A percentile compares a stretch with the other conserved stretches of the same genome.
phyloP scores from a whole-genome alignment of 202 grass and related monocot genomes.

The Carex arenaria region DNA sequence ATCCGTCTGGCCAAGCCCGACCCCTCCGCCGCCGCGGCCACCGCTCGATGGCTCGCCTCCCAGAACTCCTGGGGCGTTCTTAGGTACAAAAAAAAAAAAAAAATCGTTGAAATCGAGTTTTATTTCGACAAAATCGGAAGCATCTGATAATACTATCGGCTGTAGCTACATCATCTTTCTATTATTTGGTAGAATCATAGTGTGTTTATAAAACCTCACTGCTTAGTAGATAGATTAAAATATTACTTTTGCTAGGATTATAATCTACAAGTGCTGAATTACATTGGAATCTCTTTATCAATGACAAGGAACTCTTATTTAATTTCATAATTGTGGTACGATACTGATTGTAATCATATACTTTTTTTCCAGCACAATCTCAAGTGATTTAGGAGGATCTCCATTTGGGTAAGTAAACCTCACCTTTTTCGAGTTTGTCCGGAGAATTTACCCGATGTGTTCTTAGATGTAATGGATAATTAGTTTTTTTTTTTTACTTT shows the following conservation, averaged over 20 bases:
- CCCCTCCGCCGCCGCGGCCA: conserved; percentile 53
- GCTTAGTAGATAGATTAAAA: not conserved
- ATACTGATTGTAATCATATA: not conserved
- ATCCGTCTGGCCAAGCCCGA: conserved; percentile 46
- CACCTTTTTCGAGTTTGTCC: not conserved
- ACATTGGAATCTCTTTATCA: not conserved
- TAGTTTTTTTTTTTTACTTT: not conserved
- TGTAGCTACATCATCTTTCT: not conserved
- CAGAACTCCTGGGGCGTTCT: conserved; percentile 90
- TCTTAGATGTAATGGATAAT: not conserved
- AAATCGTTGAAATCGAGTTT: no score
- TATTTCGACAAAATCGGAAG: not conserved
- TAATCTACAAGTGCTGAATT: no score
- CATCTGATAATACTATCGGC: not conserved
- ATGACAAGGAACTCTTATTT: not conserved
- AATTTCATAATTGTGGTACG: not conserved
- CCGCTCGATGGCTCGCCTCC: conserved; percentile 74
- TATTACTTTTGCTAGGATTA: not conserved
- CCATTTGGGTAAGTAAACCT: conserved; percentile 68
- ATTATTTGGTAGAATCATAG: no score
- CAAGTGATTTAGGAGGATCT: conserved; percentile 68
- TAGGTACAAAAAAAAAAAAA: conserved; percentile 37
- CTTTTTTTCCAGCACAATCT: conserved; percentile 67
- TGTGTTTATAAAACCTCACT: not conserved
- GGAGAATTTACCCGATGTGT: not conserved